phyloP scores from a whole-genome alignment of 2,329 filamentous ascomycete genomes.

The Calonectria crousiana region DNA sequence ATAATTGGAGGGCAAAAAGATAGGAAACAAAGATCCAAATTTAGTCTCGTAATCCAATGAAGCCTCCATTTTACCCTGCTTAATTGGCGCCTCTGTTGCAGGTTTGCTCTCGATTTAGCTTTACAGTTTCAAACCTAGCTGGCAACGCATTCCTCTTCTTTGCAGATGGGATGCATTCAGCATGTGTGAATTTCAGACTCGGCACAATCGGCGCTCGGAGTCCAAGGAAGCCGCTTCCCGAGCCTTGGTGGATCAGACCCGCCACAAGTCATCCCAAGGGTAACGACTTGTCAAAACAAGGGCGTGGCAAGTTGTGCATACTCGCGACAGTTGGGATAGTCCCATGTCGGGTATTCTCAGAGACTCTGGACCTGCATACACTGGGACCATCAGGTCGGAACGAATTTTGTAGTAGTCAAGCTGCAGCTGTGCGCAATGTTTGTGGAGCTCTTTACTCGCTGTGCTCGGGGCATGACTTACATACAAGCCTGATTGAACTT shows the following conservation, averaged over 20 bases:
- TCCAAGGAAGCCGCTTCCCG: too few relatives aligned
- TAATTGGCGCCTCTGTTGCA: too few relatives aligned
- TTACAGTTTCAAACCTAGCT: background rate
- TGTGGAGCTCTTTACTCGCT: background rate
- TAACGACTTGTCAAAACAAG: background rate
- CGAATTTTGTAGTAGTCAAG: background rate
- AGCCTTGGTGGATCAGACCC: background rate
- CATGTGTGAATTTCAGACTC: background rate
- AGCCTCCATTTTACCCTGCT: too few relatives aligned
- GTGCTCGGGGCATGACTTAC: background rate
- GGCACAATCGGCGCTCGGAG: background rate
- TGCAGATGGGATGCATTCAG: background rate
- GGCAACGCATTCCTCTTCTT: background rate
- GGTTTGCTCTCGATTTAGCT: background rate
- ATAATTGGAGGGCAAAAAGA: too few relatives aligned
- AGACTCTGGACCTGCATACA: background rate
- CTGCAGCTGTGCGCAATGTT: background rate
- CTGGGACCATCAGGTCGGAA: background rate
- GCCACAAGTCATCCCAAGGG: background rate
- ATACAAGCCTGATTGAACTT: background rate
- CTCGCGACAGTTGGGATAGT: too few relatives aligned
- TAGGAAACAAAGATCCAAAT: too few relatives aligned
- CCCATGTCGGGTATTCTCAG: too few relatives aligned
- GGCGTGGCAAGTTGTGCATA: background rate
- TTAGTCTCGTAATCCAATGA: too few relatives aligned